Conservation (phyloP, 2,329 filamentous ascomycete species). For the Metarhizium humberi region DNA sequence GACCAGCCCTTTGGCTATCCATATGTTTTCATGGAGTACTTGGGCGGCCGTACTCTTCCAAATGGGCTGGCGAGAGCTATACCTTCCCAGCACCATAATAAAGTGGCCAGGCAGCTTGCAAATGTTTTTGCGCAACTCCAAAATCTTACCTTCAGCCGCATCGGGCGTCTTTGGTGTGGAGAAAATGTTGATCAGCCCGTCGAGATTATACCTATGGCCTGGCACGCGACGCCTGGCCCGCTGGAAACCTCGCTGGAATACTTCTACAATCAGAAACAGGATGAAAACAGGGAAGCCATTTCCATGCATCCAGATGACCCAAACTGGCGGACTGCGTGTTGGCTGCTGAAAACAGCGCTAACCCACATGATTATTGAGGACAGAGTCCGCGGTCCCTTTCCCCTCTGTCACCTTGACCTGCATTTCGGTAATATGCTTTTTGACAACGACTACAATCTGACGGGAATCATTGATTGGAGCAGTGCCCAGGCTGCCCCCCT, state of each 20-base stretch:
- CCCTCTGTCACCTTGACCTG: conserved; percentile 23
- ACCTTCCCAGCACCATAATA: conserved; percentile 11
- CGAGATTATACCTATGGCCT: conserved; percentile 14
- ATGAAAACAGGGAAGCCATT: conserved; percentile 14
- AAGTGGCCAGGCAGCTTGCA: conserved; percentile 17
- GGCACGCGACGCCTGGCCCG: conserved; percentile 14
- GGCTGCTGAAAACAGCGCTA: conserved; percentile 19
- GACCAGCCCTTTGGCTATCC: conserved; percentile 16
- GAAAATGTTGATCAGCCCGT: conserved; percentile 13
- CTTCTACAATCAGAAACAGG: conserved; percentile 17
- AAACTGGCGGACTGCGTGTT: conserved; percentile 21
- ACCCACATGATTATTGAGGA: conserved; percentile 19
- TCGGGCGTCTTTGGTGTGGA: conserved; percentile 18
- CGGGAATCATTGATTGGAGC: conserved; percentile 26
- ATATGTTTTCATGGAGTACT: conserved; percentile 17
- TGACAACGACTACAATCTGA: conserved; percentile 29
- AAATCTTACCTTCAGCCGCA: conserved; percentile 14
- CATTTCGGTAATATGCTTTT: conserved; percentile 31
- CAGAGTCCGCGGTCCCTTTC: conserved; percentile 23
- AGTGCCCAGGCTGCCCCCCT: conserved; percentile 22
- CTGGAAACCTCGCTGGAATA: conserved; percentile 19
- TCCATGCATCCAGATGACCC: conserved; percentile 13
- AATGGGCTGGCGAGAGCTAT: conserved; percentile 9
- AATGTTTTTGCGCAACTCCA: conserved; percentile 16
- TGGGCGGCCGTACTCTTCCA: conserved; percentile 10